A percentile compares a stretch with the other conserved stretches of the same genome.
These are phyloP conservation scores for Bryoerythrophyllum caledonicum DNA, from an alignment of 225 moss, liverwort and hornwort species.

Conservation along the genomic window DNA sequence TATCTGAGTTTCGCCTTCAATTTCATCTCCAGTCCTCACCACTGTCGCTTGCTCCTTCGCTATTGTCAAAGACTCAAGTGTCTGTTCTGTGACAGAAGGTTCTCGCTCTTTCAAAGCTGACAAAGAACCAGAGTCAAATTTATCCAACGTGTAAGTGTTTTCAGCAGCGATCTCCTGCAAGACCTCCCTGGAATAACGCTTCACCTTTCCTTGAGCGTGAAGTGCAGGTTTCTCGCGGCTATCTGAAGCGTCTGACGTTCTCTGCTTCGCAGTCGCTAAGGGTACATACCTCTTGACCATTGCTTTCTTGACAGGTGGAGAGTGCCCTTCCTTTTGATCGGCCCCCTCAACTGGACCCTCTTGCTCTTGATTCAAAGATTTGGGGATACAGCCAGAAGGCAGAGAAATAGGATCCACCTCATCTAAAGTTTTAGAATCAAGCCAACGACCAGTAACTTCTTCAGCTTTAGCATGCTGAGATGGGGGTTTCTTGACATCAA, in stretches of 20 bases:
- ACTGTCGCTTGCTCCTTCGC: not conserved
- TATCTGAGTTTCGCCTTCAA: not conserved
- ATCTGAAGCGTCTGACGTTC: not conserved
- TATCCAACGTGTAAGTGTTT: slow-evolving; percentile 1
- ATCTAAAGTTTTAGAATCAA: slow-evolving; percentile 1
- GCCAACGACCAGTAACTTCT: not conserved
- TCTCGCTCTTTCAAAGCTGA: slow-evolving; percentile 12
- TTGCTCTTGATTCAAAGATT: slow-evolving; percentile 4
- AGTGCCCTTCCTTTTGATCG: slow-evolving; percentile 16
- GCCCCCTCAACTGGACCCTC: slow-evolving; percentile 1
- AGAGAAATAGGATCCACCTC: not conserved
- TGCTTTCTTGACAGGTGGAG: slow-evolving; percentile 19
- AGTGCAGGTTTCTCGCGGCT: slow-evolving; percentile 5
- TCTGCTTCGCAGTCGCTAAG: slow-evolving; percentile 9
- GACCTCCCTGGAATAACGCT: slow-evolving; percentile 16
- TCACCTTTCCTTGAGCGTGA: slow-evolving; percentile 25
- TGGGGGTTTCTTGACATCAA: not conserved
- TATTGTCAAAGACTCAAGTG: not conserved
- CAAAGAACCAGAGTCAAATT: not conserved
- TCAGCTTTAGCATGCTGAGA: slow-evolving; percentile 16
- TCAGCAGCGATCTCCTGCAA: slow-evolving; percentile 9
- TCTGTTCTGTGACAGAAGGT: not conserved
- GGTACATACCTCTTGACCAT: slow-evolving; percentile 27
- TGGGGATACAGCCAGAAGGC: slow-evolving; percentile 3
- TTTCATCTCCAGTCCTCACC: not conserved